Percentiles rank a stretch among this genome's conserved stretches.
These are phyloP conservation scores for Debaryomycetaceae sp. DNA, from an alignment of 1,139 yeast species.

Conservation along the genomic window DNA sequence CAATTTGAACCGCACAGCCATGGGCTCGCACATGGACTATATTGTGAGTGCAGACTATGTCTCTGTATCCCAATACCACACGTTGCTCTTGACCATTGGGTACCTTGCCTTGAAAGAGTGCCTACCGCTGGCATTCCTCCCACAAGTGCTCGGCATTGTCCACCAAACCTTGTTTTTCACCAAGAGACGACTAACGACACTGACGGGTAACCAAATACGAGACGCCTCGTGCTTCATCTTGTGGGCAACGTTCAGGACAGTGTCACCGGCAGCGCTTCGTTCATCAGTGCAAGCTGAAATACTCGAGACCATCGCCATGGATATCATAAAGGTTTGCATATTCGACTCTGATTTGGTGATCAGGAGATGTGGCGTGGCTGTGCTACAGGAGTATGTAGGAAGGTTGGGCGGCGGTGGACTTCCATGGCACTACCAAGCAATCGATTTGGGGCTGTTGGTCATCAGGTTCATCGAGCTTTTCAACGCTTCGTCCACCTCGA, in stretches of 20 bases:
- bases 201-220: slow-evolving; percentile 64
- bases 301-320: slow-evolving; percentile 26
- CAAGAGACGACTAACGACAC: slow-evolving; percentile 43
- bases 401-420: slow-evolving; percentile 49
- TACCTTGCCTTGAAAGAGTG: slow-evolving; percentile 26
- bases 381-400: slow-evolving; percentile 81
- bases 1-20: slow-evolving; percentile 6
- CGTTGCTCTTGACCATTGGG: slow-evolving; percentile 33
- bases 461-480: slow-evolving; percentile 57
- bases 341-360: slow-evolving; percentile 73
- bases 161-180: slow-evolving; percentile 50
- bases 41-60: slow-evolving; percentile 18
- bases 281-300: slow-evolving; percentile 1
- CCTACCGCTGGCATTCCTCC: slow-evolving; percentile 23
- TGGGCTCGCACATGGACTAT: slow-evolving; percentile 10
- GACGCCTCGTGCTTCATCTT: slow-evolving; percentile 79
- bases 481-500: slow-evolving; percentile 30
- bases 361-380: slow-evolving; percentile 81
- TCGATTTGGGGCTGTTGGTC: slow-evolving; percentile 29
- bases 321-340: slow-evolving; percentile 50
- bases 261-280: not conserved
- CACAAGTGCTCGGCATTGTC: slow-evolving; percentile 25
- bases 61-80: slow-evolving; percentile 30
- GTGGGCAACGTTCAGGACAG: slow-evolving; percentile 37
- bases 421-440: slow-evolving; percentile 12